phyloP scores from a whole-genome alignment of 2,329 filamentous ascomycete species.

The Microcyclosporella mali region DNA sequence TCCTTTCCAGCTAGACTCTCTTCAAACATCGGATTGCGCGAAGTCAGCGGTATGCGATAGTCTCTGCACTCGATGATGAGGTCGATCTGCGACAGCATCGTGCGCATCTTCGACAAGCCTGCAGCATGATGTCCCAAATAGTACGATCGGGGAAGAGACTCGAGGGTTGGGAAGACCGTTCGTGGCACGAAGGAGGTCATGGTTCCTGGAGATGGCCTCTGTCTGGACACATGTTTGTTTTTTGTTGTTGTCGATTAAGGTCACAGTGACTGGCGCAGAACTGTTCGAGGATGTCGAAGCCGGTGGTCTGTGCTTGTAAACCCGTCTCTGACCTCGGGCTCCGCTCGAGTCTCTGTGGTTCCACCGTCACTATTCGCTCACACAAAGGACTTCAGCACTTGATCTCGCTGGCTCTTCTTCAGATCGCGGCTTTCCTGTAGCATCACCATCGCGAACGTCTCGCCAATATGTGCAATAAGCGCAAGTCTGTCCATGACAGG shows the following conservation, averaged over 20 bases:
- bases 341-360: no score
- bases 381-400: no score
- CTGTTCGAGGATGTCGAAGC: no score
- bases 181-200: constrained; percentile 64
- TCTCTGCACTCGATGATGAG: constrained; percentile 93
- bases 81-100: constrained; percentile 70
- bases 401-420: no score
- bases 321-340: no score
- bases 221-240: constrained; percentile 15
- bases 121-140: constrained; percentile 88
- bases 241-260: not conserved
- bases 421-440: not conserved
- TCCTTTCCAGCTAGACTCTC: constrained; percentile 64
- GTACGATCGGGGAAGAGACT: constrained; percentile 78
- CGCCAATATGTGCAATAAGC: constrained; percentile 2
- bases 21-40: constrained; percentile 85
- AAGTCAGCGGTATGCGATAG: constrained; percentile 81
- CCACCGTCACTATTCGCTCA: no score
- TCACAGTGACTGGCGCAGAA: not conserved
- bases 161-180: constrained; percentile 62
- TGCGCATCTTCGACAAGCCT: constrained; percentile 75
- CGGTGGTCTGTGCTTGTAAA: no score
- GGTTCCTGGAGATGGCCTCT: constrained; percentile 20
- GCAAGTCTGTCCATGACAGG: not conserved
- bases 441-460: not conserved